Evolutionary conservation across 352 stramenopile genomes (phyloP).

Genomic region (Aphanomyces cochlioides): DNA sequence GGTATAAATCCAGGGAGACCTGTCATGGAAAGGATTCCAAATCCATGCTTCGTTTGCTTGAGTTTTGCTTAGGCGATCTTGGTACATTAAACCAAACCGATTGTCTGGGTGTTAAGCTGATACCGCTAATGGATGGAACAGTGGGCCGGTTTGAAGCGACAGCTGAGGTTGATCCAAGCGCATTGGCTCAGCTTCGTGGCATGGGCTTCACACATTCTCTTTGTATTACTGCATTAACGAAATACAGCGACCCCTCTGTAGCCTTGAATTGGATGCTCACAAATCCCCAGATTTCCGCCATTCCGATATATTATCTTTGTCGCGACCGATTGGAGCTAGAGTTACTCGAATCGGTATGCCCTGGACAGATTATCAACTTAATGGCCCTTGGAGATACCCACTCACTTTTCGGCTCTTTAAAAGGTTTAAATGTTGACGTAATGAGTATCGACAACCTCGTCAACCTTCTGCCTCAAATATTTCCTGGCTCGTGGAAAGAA

Average conservation of each 20-base stretch:
- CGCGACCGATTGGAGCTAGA: background rate
- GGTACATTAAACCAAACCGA: constrained; percentile 28
- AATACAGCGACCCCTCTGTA: constrained; percentile 42
- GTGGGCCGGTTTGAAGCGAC: constrained; percentile 41
- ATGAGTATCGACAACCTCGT: constrained; percentile 52
- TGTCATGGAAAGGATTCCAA: constrained; percentile 41
- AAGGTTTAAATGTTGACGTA: constrained; percentile 50
- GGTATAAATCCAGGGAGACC: constrained; percentile 45
- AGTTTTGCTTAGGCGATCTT: constrained; percentile 49
- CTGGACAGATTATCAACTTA: constrained; percentile 40
- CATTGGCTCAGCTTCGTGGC: constrained; percentile 50
- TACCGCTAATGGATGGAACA: constrained; percentile 54
- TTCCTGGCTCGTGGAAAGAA: constrained; percentile 50
- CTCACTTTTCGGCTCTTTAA: constrained; percentile 32
- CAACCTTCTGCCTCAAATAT: constrained; percentile 47
- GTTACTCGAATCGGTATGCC: background rate
- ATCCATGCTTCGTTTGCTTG: constrained; percentile 40
- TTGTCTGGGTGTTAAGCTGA: constrained; percentile 50
- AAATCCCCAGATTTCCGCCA: constrained; percentile 37
- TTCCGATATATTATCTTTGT: constrained; percentile 11
- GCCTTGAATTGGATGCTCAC: constrained; percentile 64
- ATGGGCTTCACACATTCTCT: constrained; percentile 65
- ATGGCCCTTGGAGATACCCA: constrained; percentile 34
- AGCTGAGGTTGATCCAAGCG: constrained; percentile 32
- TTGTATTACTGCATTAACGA: constrained; percentile 40